Conservation (phyloP, 2,329 filamentous ascomycete genomes). For the Hypomyces rosellus region DNA sequence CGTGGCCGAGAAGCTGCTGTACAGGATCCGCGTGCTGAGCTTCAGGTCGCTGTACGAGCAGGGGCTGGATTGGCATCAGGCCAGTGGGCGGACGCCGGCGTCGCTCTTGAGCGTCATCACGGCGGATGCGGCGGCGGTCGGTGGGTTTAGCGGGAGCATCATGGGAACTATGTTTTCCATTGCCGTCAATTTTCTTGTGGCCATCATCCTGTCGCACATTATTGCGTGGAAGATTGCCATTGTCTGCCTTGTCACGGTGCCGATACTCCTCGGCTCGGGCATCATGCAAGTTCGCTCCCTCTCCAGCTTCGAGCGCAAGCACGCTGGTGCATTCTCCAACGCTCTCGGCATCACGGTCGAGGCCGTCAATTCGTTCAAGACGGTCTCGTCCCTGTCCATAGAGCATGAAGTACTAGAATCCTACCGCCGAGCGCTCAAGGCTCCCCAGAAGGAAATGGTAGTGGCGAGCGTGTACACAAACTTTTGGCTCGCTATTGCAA, state of each 20-base stretch:
- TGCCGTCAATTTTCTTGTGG: constrained; percentile 59
- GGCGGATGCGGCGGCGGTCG: constrained; percentile 59
- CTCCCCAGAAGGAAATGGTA: constrained; percentile 48
- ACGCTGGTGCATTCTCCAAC: constrained; percentile 57
- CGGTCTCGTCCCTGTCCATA: constrained; percentile 49
- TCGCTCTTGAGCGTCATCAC: constrained; percentile 62
- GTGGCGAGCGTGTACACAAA: constrained; percentile 46
- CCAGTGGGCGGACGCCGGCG: constrained; percentile 54
- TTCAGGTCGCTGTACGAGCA: constrained; percentile 61
- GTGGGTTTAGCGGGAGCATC: constrained; percentile 63
- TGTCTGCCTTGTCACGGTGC: constrained; percentile 63
- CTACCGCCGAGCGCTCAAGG: constrained; percentile 46
- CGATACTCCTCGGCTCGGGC: constrained; percentile 61
- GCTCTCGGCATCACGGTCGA: constrained; percentile 61
- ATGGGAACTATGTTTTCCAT: constrained; percentile 65
- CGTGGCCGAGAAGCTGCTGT: constrained; percentile 57
- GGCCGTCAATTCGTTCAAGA: constrained; percentile 60
- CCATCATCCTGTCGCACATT: constrained; percentile 62
- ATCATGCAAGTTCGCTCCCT: constrained; percentile 62
- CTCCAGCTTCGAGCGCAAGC: constrained; percentile 54
- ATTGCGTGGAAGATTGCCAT: constrained; percentile 72
- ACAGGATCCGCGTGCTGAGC: constrained; percentile 55
- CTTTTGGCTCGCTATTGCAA: constrained; percentile 54
- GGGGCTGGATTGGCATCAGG: constrained; percentile 66
- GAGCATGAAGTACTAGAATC: constrained; percentile 46